Conservation (phyloP, 495 filamentous ascomycete species). For the Baudoinia panamericana region DNA sequence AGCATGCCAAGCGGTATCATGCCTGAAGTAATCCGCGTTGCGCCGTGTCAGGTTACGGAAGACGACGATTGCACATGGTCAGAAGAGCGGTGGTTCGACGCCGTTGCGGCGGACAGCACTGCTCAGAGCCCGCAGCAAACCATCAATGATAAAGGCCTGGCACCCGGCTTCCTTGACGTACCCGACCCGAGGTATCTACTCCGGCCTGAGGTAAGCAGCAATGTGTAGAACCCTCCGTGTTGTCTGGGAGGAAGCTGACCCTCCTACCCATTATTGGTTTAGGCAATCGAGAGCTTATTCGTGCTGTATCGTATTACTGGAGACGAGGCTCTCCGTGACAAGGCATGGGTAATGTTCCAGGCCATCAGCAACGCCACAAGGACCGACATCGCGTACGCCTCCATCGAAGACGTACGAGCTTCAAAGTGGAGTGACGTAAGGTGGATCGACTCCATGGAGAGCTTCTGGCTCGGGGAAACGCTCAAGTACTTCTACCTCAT, state of each 20-base stretch:
- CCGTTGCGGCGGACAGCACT: conserved; percentile 33
- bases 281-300: conserved; percentile 89
- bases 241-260: too few species aligned
- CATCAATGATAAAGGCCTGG: conserved; percentile 47
- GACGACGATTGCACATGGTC: conserved; percentile 54
- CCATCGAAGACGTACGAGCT: conserved; percentile 53
- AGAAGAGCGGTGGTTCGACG: conserved; percentile 2
- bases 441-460: conserved; percentile 25
- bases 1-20: conserved; percentile 35
- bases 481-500: conserved; percentile 85
- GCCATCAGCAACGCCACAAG: conserved; percentile 53
- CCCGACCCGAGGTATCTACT: conserved; percentile 56
- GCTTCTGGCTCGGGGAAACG: conserved; percentile 33
- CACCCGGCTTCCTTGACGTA: conserved; percentile 52
- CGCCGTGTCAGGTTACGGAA: conserved; percentile 51
- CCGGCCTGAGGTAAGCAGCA: conserved; percentile 70
- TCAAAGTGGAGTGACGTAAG: conserved; percentile 20
- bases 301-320: conserved; percentile 91
- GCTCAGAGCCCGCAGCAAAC: conserved; percentile 45
- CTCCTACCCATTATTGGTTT: too few species aligned
- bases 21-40: conserved; percentile 59
- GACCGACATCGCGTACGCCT: conserved; percentile 56
- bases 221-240: too few species aligned
- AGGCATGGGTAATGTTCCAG: conserved; percentile 84
- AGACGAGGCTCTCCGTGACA: conserved; percentile 62